Evolutionary conservation across 257 asterid genomes (phyloP).

Genomic region (Solanum arcanum): DNA sequence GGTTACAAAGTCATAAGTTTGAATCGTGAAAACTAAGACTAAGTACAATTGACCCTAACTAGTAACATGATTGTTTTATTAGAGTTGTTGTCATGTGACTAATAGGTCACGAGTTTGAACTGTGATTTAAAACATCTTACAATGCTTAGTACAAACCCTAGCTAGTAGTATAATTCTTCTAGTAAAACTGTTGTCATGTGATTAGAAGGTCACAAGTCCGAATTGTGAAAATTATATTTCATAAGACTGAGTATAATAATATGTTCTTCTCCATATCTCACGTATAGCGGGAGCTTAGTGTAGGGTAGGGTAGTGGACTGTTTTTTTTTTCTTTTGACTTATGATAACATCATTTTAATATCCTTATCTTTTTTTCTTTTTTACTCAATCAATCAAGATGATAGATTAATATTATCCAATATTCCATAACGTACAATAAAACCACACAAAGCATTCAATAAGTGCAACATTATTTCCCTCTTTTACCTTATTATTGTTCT

Average conservation of each 20-base stretch:
- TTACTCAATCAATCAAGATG: constrained; percentile 20
- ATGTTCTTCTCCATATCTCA: not conserved
- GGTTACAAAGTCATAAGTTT: not conserved
- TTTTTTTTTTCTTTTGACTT: not conserved
- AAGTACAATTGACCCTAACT: not conserved
- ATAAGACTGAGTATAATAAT: too few relatives aligned
- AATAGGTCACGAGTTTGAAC: not conserved
- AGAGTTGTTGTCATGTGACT: not conserved
- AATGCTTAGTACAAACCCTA: not conserved
- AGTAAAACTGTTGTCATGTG: not conserved
- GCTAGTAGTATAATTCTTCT: not conserved
- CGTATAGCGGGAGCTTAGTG: not conserved
- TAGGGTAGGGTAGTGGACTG: not conserved
- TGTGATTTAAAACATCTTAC: not conserved
- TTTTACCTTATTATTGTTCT: not conserved
- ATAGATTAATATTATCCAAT: constrained; percentile 7
- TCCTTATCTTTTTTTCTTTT: not conserved
- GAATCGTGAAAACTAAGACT: not conserved
- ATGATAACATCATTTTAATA: not conserved
- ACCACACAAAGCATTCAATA: constrained; percentile 11
- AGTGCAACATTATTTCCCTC: not conserved
- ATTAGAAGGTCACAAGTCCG: too few relatives aligned
- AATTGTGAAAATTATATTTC: too few relatives aligned
- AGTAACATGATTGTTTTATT: not conserved
- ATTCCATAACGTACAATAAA: constrained; percentile 1